Evolutionary conservation across 768 basidiomycete species (phyloP), one percentile per base, ranked within the genome.

Genomic region (Rickenella mellea): DNA sequence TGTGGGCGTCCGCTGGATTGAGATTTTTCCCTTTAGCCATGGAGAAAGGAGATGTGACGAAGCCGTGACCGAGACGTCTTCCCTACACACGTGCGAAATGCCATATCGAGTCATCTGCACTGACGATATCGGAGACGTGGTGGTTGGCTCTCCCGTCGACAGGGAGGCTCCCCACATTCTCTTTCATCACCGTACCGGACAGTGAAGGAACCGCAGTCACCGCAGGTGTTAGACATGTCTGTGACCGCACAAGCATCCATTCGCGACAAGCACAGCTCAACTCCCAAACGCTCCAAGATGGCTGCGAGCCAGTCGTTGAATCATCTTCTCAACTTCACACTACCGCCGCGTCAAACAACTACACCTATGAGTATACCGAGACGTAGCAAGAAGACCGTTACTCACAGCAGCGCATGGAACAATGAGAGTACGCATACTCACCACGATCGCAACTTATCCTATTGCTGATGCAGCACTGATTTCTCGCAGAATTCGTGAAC

Each of bases 351-450:
- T 57, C 83, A 89, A 61, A 62, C 71, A 31, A 74, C 77, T 26
- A 69, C 78, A 14, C 61, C 66, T 31, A 59, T 67, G 25, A 76
- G 61, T 51, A 57, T 80, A 15, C 85, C 87, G 2, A 70, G 87
- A 56, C 79, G 90, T 58, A 84, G 83, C 53, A 78, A 78, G 67
- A 83, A 73, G 66, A 65, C 76, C 20, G 74, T 73, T 1, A 70
- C 68, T 31, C 67, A 73, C 28, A 76, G 76, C 39, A 75, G 78
- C 15, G 72, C 83, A 24, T 87, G 88, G 83, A 89, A 85, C 57
- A 88, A 89, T 71, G 93, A 96, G 65, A 81, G 90, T 89, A 66
- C 69, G 89, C n/a, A n/a, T n/a, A n/a, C n/a, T n/a, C n/a, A n/a
- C n/a, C n/a, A n/a, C n/a, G n/a, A n/a, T 81, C 9, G 20, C 10